These are phyloP conservation scores for Termitomyces sp. DNA, from an alignment of 768 basidiomycete genomes.

Conservation along the genomic window DNA sequence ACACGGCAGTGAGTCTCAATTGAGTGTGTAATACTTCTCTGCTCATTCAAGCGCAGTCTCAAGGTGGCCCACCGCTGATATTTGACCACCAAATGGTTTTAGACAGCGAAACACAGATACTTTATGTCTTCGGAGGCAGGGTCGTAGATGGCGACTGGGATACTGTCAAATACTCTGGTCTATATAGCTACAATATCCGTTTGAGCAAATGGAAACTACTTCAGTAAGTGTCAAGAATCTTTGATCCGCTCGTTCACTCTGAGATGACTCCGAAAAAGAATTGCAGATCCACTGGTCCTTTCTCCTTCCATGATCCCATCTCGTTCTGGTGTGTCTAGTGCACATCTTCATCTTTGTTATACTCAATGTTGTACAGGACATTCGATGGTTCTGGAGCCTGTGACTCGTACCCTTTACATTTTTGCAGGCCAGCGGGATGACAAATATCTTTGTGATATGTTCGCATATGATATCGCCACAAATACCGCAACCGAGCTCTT, in stretches of 20 bases:
- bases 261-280: conserved; percentile 16
- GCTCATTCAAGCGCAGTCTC: conserved; percentile 36
- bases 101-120: conserved; percentile 64
- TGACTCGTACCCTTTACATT: conserved; percentile 58
- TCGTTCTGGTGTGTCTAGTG: conserved; percentile 51
- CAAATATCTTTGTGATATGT: conserved; percentile 74
- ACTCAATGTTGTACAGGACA: conserved; percentile 46
- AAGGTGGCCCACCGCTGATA: conserved; percentile 69
- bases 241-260: not conserved
- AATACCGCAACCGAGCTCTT: conserved; percentile 61
- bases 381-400: conserved; percentile 77
- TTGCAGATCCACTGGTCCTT: conserved; percentile 25
- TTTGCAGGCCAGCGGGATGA: conserved; percentile 74
- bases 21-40: not conserved
- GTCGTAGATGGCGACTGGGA: conserved; percentile 67
- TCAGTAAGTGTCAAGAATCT: conserved; percentile 45
- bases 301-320: conserved; percentile 49
- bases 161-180: conserved; percentile 59
- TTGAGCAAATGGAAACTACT: conserved; percentile 66
- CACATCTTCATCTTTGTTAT: not conserved
- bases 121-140: conserved; percentile 78
- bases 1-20: conserved; percentile 55
- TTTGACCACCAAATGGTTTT: conserved; percentile 84
- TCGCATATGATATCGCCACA: conserved; percentile 61
- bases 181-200: conserved; percentile 71